Evolutionary conservation across 1,139 yeast species (phyloP), one percentile per base, ranked within the genome.

Genomic region (Pneumocystis canis): DNA sequence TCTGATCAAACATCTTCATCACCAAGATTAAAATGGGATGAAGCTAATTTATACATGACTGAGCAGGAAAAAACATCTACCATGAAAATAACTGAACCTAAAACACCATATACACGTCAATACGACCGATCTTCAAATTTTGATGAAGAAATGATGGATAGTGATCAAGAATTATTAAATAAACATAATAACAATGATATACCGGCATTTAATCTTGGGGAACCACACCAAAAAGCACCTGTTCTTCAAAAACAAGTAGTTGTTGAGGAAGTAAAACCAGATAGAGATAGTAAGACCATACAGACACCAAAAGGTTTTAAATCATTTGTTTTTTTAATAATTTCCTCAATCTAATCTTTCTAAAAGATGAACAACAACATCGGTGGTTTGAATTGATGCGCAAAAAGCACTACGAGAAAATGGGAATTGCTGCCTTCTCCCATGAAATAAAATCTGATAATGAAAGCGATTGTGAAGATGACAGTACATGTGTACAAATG

Each of bases 101-200:
- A 92, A 77, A 92, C 98, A 1, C 98, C 98, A 2, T 92, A 87
- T 72, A 95, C 88, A 71, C 96, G 95, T 28, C 95, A 97, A 0
- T 87, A 88, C 58, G 87, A 88, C 69, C 95, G 94, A 2, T 81
- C 82, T 14, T 97, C 90, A 68, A 94, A 90, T 72, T 92, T 84
- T 56, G 84, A 80, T 11, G 86, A 73, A 18, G 54, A 47, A 20
- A 47, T 25, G 16, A 25, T 47, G n/a, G 54, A 47, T 14, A 47
- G 54, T 25, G 54, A 47, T 47, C 54, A 47, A 25, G 54, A 47
- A 47, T 3, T 9, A 5, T 9, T 47, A 47, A 47, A 47, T 25
- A 47, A 11, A 28, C 31, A 25, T 3, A 47, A 40, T 40, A 40
- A 40, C 18, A 6, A 14, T 4, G 54, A 47, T 25, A 47, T 47